These are phyloP conservation scores for Digitaria exilis DNA, from an alignment of 202 grass and related monocot genomes.

Conservation along the genomic window DNA sequence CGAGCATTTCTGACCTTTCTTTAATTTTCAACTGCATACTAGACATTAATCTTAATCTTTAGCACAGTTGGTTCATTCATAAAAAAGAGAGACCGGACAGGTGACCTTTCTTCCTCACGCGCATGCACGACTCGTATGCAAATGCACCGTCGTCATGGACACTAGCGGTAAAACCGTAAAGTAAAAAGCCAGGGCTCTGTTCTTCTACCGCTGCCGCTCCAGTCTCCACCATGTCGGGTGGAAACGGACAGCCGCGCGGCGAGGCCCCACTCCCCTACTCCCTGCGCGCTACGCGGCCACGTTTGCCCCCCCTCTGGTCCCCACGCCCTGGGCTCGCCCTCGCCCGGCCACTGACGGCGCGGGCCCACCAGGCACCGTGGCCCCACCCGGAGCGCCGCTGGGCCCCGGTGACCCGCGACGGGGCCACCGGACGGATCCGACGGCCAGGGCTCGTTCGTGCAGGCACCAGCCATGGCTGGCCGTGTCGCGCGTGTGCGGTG, in stretches of 20 bases:
- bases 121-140: no score
- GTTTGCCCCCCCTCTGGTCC: not conserved
- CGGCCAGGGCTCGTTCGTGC: not conserved
- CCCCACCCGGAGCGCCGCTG: no score
- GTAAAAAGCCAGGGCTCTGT: not conserved
- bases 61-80: no score
- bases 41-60: no score
- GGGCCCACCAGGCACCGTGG: not conserved
- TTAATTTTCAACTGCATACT: no score
- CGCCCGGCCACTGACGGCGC: not conserved
- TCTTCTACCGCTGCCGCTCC: not conserved
- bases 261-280: not conserved
- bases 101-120: no score
- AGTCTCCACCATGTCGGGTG: conserved; percentile 47
- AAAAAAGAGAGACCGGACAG: no score
- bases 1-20: no score
- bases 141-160: no score
- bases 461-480: not conserved
- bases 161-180: no score
- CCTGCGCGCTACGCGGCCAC: not conserved
- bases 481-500: not conserved
- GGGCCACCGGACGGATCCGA: not conserved
- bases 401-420: no score
- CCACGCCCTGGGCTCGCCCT: not conserved
- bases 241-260: conserved; percentile 25